Base-by-base conservation (phyloP, 345 rosid species). In the Passiflora organensis region DNA sequence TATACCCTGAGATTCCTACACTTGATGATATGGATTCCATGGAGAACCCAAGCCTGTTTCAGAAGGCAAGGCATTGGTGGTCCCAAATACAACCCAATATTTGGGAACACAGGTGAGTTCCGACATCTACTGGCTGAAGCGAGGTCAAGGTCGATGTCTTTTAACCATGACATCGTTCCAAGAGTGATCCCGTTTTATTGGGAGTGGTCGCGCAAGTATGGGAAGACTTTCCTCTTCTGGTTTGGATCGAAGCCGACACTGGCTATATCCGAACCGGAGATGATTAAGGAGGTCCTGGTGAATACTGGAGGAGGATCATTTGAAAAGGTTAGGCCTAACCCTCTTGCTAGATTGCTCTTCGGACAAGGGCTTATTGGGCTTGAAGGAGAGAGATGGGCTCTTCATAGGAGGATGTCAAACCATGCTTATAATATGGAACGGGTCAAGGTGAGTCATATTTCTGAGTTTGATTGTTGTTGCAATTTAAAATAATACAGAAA, bases 201-300 rank as follows among this genome's bases (percentile, higher is more conserved):
- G 65, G 21, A 6, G 2, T 88, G 94, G 87, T 76, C 84, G 23
- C 53, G 24, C 25, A 20, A 9, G 59, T 79, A 82, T 10, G 88
- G 88, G 38, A 75, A 66, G 56, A 78, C 72, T 22, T 85, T 81
- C 52, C 55, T 88, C 10, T 82, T 72, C 66, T 81, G 90, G 90
- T 82, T 86, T 43, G 97, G 95, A 50, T 56, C 76, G 20, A 68
- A 52, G 55, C 86, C 97, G 8, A 72, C 83, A 64, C 60, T 89
- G 45, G 84, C 78, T 8, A 49, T 76, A 13, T 72, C 89, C 23
- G 87, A 89, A 56, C 82, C 82, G 48, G 75, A 24, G 2, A 65
- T 84, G 65, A 82, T 84, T 39, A 79, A 82, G 60, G 82, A 80
- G 59, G 72, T 72, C 25, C 71, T 81, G 18, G 37, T 60, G 71